Percentiles rank a stretch among this genome's conserved stretches.
These are phyloP conservation scores for Urtica urens DNA, from an alignment of 306 rosid genomes.

Conservation along the genomic window DNA sequence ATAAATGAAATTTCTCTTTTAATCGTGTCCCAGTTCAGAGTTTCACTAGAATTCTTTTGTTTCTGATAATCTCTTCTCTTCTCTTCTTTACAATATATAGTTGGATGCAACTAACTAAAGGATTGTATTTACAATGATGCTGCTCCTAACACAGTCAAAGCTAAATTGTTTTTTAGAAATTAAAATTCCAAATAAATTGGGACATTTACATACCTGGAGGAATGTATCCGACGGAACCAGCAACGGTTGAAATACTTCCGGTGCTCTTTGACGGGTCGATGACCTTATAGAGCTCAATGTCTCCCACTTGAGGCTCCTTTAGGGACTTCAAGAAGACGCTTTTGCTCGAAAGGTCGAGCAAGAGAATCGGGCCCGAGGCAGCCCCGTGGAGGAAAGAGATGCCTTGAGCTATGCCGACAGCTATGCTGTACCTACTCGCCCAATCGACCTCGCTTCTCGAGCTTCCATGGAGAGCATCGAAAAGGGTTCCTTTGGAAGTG, in stretches of 20 bases:
- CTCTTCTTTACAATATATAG: too few relatives aligned
- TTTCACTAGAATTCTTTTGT: too few relatives aligned
- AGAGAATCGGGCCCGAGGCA: constrained; percentile 60
- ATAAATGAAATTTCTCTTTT: too few relatives aligned
- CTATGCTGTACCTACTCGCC: constrained; percentile 80
- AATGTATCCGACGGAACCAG: constrained; percentile 91
- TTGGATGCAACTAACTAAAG: too few relatives aligned
- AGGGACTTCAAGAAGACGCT: constrained; percentile 75
- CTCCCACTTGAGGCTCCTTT: constrained; percentile 90
- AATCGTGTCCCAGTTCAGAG: too few relatives aligned
- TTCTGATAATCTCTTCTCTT: too few relatives aligned
- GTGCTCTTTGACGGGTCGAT: constrained; percentile 82
- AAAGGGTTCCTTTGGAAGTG: constrained; percentile 60
- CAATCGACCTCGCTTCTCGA: constrained; percentile 46
- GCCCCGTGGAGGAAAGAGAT: constrained; percentile 75
- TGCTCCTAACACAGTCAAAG: too few relatives aligned
- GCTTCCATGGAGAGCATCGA: constrained; percentile 59
- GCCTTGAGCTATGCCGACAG: constrained; percentile 90
- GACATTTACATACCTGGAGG: constrained; percentile 83
- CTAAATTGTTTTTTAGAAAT: not conserved
- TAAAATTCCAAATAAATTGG: constrained; percentile 7
- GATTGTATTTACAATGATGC: too few relatives aligned
- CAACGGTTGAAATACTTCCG: constrained; percentile 68
- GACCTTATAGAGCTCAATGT: constrained; percentile 74
- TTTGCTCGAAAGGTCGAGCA: constrained; percentile 70